Evolutionary conservation across 2,329 filamentous ascomycete species (phyloP).

Genomic region (Epichloe gansuensis): DNA sequence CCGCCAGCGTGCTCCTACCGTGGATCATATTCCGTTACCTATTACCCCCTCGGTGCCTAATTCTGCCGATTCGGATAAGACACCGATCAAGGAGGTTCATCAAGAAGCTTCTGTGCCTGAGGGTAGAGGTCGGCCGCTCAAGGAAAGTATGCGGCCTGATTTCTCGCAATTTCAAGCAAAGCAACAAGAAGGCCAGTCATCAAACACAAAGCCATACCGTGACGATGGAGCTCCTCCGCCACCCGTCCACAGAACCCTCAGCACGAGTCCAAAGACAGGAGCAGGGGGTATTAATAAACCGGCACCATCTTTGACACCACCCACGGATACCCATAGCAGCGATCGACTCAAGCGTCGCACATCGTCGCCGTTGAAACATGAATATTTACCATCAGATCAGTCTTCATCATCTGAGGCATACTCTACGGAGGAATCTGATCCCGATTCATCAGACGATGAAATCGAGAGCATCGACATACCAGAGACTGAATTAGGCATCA

Average conservation of each 20-base stretch:
- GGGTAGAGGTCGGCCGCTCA: conserved; percentile 18
- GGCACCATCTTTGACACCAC: conserved; percentile 11
- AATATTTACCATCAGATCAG: conserved; percentile 75
- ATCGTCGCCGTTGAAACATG: conserved; percentile 91
- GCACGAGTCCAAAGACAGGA: conserved; percentile 20
- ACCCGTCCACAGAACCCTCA: conserved; percentile 37
- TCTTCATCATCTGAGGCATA: conserved; percentile 43
- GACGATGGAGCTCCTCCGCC: conserved; percentile 45
- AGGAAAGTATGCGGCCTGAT: conserved; percentile 27
- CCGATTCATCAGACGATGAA: conserved; percentile 39
- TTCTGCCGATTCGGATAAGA: conserved; percentile 4
- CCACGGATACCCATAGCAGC: conserved; percentile 28
- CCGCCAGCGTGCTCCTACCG: conserved; percentile 9
- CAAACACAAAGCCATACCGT: conserved; percentile 24
- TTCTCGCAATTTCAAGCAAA: conserved; percentile 21
- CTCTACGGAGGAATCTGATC: conserved; percentile 37
- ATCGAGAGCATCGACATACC: conserved; percentile 48
- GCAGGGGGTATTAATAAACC: conserved; percentile 3
- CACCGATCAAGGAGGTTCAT: conserved; percentile 15
- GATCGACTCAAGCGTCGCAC: conserved; percentile 51
- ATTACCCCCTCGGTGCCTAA: neutral
- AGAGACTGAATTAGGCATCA: conserved; percentile 45
- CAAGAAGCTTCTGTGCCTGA: conserved; percentile 8
- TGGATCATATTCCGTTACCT: neutral
- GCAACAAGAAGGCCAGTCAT: conserved; percentile 8